Conservation (phyloP, 1,139 yeast species). For the Suhomyces anneliseae region DNA sequence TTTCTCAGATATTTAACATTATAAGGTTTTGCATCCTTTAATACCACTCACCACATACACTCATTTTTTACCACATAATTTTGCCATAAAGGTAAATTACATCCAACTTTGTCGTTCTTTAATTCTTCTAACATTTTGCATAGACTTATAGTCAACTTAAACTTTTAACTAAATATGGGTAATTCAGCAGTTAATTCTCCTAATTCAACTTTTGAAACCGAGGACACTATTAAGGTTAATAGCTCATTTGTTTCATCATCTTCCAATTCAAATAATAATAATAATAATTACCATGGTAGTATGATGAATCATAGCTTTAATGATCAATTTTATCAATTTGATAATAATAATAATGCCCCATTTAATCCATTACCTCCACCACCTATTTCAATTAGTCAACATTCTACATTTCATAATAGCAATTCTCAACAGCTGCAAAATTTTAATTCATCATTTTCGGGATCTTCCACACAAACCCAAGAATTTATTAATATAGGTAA, state of each 20-base stretch:
- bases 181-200: slow-evolving; percentile 20
- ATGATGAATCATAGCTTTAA: slow-evolving; percentile 6
- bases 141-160: background rate
- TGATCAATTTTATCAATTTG: slow-evolving; percentile 14
- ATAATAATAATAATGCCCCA: slow-evolving; percentile 9
- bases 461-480: slow-evolving; percentile 9
- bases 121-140: slow-evolving; percentile 6
- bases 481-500: slow-evolving; percentile 2
- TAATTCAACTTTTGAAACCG: slow-evolving; percentile 24
- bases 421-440: slow-evolving; percentile 4
- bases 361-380: slow-evolving; percentile 28
- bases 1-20: too few relatives aligned
- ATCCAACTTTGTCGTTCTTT: background rate
- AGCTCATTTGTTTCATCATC: slow-evolving; percentile 21
- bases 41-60: background rate
- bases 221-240: slow-evolving; percentile 25
- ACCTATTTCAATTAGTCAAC: slow-evolving; percentile 15
- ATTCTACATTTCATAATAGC: slow-evolving; percentile 1
- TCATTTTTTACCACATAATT: background rate
- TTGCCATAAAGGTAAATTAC: background rate
- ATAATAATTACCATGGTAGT: slow-evolving; percentile 6
- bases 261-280: slow-evolving; percentile 11
- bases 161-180: slow-evolving; percentile 12
- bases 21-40: background rate
- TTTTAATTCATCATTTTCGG: slow-evolving; percentile 12